Conservation (phyloP, 345 rosid genomes). For the Eucalyptus erythrocorys region DNA sequence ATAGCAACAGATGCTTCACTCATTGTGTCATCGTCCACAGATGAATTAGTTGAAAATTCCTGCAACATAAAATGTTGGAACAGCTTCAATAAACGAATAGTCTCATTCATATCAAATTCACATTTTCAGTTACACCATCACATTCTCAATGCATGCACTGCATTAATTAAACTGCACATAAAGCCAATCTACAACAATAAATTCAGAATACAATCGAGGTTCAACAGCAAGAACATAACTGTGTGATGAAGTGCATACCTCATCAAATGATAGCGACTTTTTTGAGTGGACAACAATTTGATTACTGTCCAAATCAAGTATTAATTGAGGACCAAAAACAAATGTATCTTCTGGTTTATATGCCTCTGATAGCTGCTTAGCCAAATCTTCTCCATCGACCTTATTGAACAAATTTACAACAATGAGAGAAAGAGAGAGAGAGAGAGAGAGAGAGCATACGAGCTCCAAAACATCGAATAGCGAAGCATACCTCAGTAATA, state of each 20-base stretch:
- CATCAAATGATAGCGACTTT: slow-evolving; percentile 78
- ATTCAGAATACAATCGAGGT: background rate
- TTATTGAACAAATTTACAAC: slow-evolving; percentile 11
- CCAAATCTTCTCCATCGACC: slow-evolving; percentile 52
- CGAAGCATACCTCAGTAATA: slow-evolving; percentile 40
- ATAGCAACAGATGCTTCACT: slow-evolving; percentile 67
- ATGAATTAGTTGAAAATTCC: slow-evolving; percentile 45
- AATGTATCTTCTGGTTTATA: slow-evolving; percentile 87
- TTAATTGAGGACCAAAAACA: slow-evolving; percentile 45
- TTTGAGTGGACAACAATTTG: slow-evolving; percentile 38
- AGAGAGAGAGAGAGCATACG: background rate
- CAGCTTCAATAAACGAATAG: background rate
- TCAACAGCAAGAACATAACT: background rate
- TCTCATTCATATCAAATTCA: background rate
- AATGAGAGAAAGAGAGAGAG: background rate
- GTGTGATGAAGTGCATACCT: slow-evolving; percentile 27
- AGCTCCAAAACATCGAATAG: background rate
- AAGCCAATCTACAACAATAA: background rate
- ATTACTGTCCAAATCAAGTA: slow-evolving; percentile 30
- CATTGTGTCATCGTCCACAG: slow-evolving; percentile 54
- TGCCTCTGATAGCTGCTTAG: slow-evolving; percentile 55
- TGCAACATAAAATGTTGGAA: slow-evolving; percentile 1
- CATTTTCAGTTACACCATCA: background rate
- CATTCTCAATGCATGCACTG: background rate
- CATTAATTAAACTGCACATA: background rate